Evolutionary conservation across 306 rosid species (phyloP), one percentile per base, ranked within the genome.

Genomic region (Leucaena leucocephala): DNA sequence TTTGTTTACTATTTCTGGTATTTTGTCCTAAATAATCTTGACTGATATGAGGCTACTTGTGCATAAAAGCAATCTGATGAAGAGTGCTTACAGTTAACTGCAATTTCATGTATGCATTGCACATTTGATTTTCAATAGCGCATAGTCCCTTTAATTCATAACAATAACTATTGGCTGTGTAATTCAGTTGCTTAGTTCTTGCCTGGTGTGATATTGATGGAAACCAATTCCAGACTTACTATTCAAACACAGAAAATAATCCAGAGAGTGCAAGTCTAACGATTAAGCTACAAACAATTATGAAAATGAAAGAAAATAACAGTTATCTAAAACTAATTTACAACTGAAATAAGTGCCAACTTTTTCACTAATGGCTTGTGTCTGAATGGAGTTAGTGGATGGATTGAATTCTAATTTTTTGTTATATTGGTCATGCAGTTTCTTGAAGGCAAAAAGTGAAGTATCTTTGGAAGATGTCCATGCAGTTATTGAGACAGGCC

Each of bases 401-500:
- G 74, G 68, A 64, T 39, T 80, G 71, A 76, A 78, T 74, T 58
- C 70, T 82, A 59, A 82, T 77, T 6, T 15, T 78, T 62, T 67
- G 42, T n/a, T n/a, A n/a, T 68, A 44, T 82, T 59, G 46, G 50
- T 21, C n/a, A 3, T 87, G 94, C 88, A 93, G 98, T 82, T 95
- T 95, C 85, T 65, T 91, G 63, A 95, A 90, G 92, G 99, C 99
- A 1, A 95, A 93, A 83, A 95, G 99, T 82, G 98, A 93, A 12
- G 87, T 95, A 62, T 84, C 94, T 76, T 79, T 89, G 92, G 96
- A 95, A 77, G 99, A 95, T 83, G 89, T 91, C 27, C 76, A 43
- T 17, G 77, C 88, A 45, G 87, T 91, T 78, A 78, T 89, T 57
- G 88, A 87, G 84, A 74, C 81, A 78, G 99, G 98, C 44, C 84